Percentiles rank a stretch among this genome's conserved stretches.
phyloP scores from a whole-genome alignment of 768 basidiomycete genomes.

The Rhizopogon roseolus region DNA sequence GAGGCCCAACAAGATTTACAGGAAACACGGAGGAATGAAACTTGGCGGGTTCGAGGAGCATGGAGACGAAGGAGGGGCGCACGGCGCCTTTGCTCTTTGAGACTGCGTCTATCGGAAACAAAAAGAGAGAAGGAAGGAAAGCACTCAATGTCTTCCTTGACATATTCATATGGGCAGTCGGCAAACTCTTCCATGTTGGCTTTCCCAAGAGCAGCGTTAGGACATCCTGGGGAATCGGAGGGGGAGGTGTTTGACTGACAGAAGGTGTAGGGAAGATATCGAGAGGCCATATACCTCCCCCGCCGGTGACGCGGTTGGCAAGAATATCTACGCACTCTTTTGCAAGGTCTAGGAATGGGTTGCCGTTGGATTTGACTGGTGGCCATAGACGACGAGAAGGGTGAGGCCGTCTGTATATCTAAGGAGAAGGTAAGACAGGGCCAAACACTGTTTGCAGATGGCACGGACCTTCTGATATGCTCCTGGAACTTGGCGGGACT shows the following conservation, averaged over 20 bases:
- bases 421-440: slow-evolving; percentile 36
- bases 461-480: slow-evolving; percentile 29
- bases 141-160: slow-evolving; percentile 56
- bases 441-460: slow-evolving; percentile 20
- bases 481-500: slow-evolving; percentile 30
- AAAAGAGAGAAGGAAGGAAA: slow-evolving; percentile 28
- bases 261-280: slow-evolving; percentile 28
- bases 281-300: slow-evolving; percentile 39
- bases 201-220: slow-evolving; percentile 57
- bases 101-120: neutral
- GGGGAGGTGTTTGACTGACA: slow-evolving; percentile 50
- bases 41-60: slow-evolving; percentile 47
- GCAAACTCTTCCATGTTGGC: slow-evolving; percentile 59
- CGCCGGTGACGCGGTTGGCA: slow-evolving; percentile 39
- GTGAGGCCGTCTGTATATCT: slow-evolving; percentile 51
- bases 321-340: slow-evolving; percentile 37
- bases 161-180: slow-evolving; percentile 55
- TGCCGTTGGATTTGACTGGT: slow-evolving; percentile 38
- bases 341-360: slow-evolving; percentile 36
- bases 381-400: slow-evolving; percentile 59
- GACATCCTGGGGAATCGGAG: slow-evolving; percentile 63
- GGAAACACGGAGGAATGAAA: neutral
- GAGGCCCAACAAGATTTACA: neutral
- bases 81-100: slow-evolving; percentile 32
- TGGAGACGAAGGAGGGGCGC: slow-evolving; percentile 39